Conservation (phyloP, 83 land plant genomes). For the Isoetes engelmannii region DNA sequence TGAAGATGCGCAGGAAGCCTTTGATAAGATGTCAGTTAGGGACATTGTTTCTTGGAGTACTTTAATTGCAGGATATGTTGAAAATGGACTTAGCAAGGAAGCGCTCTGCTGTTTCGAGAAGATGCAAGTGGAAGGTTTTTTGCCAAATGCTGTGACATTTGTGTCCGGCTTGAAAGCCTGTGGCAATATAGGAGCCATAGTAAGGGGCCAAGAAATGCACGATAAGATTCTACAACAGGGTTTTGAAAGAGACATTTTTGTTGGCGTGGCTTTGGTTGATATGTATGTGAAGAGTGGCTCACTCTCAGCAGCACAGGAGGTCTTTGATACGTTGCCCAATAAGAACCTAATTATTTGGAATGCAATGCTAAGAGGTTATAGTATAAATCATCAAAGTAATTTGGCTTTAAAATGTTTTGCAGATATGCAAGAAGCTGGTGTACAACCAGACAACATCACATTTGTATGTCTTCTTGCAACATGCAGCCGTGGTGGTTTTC, state of each 20-base stretch:
- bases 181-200: background rate
- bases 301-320: background rate
- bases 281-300: conserved; percentile 9
- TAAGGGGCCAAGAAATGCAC: conserved; percentile 4
- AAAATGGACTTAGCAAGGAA: background rate
- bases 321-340: background rate
- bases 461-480: background rate
- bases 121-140: background rate
- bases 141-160: background rate
- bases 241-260: background rate
- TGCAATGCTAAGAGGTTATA: conserved; percentile 6
- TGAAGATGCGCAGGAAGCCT: conserved; percentile 12
- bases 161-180: conserved; percentile 6
- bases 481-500: conserved; percentile 2
- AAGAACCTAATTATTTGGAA: background rate
- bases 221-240: background rate
- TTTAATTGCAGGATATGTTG: background rate
- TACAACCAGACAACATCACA: conserved; percentile 4
- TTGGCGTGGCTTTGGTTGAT: conserved; percentile 5
- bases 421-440: conserved; percentile 11
- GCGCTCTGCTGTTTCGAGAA: background rate
- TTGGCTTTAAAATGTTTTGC: conserved; percentile 8
- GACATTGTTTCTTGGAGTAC: conserved; percentile 8
- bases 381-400: conserved; percentile 7
- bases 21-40: conserved; percentile 15